Percentiles rank a stretch among this genome's conserved stretches.
phyloP scores from a whole-genome alignment of 2,329 filamentous ascomycete species.

The Talaromyces sp. region DNA sequence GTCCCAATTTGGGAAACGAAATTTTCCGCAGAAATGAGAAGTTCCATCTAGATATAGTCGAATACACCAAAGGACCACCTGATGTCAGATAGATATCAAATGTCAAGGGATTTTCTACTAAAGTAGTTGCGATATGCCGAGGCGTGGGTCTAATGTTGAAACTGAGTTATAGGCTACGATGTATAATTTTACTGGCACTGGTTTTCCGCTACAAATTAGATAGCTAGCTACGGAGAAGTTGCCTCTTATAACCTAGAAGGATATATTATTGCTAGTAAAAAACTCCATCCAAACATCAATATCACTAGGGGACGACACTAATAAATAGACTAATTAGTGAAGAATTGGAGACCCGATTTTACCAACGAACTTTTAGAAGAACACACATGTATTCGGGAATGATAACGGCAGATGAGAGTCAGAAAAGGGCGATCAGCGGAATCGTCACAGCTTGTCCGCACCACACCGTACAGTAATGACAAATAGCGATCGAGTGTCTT shows the following conservation, averaged over 20 bases:
- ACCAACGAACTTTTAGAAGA: background rate
- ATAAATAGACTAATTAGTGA: background rate
- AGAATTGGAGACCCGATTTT: too few relatives aligned
- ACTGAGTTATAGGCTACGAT: background rate
- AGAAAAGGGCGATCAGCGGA: background rate
- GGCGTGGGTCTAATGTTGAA: background rate
- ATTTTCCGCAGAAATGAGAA: background rate
- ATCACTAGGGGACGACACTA: background rate
- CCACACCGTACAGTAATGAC: background rate
- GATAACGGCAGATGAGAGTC: too few relatives aligned
- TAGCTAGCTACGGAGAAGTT: background rate
- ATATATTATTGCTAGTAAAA: background rate
- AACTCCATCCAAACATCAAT: background rate
- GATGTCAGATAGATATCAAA: background rate
- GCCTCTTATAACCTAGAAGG: background rate
- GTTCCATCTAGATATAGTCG: background rate
- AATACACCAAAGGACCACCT: background rate
- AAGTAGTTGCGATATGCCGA: background rate
- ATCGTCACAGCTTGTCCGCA: background rate
- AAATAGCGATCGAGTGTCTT: background rate
- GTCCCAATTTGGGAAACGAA: background rate
- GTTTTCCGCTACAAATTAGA: too few relatives aligned
- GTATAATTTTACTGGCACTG: background rate
- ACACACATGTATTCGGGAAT: background rate
- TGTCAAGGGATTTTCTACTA: background rate